Base-by-base conservation (phyloP, 306 rosid species). In the Quercus glauca region DNA sequence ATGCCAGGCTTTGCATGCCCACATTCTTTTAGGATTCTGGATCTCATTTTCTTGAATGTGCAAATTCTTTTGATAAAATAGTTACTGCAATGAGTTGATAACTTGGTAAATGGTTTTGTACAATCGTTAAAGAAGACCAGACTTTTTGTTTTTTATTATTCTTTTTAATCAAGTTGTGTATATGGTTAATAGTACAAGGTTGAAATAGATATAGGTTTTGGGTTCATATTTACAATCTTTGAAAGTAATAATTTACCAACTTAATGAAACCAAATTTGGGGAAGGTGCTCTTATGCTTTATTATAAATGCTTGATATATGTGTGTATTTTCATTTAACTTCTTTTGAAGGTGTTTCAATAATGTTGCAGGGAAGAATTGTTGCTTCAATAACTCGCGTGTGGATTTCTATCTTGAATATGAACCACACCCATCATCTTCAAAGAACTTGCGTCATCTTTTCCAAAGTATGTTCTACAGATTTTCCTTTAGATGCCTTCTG, bases 341-440 rank as follows among this genome's bases (percentile, higher is more conserved):
- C 52, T 73, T 55, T 74, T 77, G 8, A 26, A 75, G 65, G 71
- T 67, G 60, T 69, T 78, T 80, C 45, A 78, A 26, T 90, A 57
- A 83, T 82, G 74, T 80, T 88, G 21, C 94, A 93, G 98, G 99
- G 75, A 83, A 86, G 79, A 95, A 93, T 81, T 95, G 98, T 78
- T 95, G 96, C 96, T 86, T 95, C 80, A 95, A 95, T 78, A 86
- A 87, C 72, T 92, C 99, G 3, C 94, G 95, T 1, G 91, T 92
- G 89, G 94, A 84, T 71, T 85, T 81, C 78, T 92, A 90, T 82
- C 93, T 95, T 55, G 86, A 88, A 23, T 90, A 86, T 82, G 99
- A 90, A 83, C 99, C 98, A 29, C 97, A 95, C 64, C 90, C 99
- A 2, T 87, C 99, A 35, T 92, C 99, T 35, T 70, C 97, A 81